Conservation (phyloP, 1,139 yeast species). For the Geotrichum cucujoidarum region DNA sequence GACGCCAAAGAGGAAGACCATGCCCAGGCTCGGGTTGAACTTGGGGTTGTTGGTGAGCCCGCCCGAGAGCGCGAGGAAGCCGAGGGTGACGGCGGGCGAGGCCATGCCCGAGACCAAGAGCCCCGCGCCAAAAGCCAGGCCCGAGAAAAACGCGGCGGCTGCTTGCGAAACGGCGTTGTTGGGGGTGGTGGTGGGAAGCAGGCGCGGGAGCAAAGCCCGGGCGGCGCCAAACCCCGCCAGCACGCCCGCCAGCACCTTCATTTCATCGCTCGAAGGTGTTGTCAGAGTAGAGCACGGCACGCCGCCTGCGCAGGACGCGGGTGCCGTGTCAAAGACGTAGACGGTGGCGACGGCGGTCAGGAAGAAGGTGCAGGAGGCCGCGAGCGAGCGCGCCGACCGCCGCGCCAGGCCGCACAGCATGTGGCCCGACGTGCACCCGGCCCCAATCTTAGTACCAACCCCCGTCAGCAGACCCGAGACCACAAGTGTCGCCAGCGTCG, state of each 20-base stretch:
- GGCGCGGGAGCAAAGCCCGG: conserved; percentile 21
- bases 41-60: no score
- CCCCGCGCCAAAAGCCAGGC: conserved; percentile 45
- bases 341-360: conserved; percentile 35
- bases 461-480: conserved; percentile 43
- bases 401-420: conserved; percentile 47
- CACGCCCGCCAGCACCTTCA: conserved; percentile 17
- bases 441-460: conserved; percentile 43
- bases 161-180: conserved; percentile 25
- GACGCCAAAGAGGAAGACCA: conserved; percentile 43
- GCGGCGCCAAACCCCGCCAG: conserved; percentile 17
- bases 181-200: conserved; percentile 12
- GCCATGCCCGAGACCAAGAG: conserved; percentile 45
- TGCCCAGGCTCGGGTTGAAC: conserved; percentile 44
- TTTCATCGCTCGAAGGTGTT: conserved; percentile 21
- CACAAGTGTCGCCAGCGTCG: conserved; percentile 18
- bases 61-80: conserved; percentile 41
- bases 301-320: conserved; percentile 20
- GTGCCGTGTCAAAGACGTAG: conserved; percentile 25
- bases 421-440: conserved; percentile 52
- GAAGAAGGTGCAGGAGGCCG: conserved; percentile 41
- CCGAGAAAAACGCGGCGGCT: conserved; percentile 36
- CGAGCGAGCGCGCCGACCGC: conserved; percentile 41
- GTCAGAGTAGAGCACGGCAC: conserved; percentile 22
- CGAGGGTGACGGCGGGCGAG: conserved; percentile 42